Percentiles rank a stretch among this genome's conserved stretches.
phyloP scores from a whole-genome alignment of 305 asterid species.

The Fraxinus velutina region DNA sequence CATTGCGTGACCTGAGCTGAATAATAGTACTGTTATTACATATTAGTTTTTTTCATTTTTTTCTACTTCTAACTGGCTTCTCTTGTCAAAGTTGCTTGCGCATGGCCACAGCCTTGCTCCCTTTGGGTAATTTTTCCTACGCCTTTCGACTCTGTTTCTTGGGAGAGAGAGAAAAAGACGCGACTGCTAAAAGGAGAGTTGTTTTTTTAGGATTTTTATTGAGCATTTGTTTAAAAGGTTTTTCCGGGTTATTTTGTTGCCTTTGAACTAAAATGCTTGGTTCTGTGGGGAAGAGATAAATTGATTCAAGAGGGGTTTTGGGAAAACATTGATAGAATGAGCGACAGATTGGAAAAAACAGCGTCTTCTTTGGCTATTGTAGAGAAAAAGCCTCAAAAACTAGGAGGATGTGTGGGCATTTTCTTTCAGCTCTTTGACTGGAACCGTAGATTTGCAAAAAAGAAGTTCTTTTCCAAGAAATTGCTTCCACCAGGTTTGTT shows the following conservation, averaged over 20 bases:
- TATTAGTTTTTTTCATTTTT: slow-evolving; percentile 15
- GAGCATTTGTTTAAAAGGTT: slow-evolving; percentile 28
- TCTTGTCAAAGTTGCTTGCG: slow-evolving; percentile 40
- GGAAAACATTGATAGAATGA: slow-evolving; percentile 41
- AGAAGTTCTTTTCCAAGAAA: slow-evolving; percentile 77
- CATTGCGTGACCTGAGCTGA: slow-evolving; percentile 26
- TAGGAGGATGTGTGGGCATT: slow-evolving; percentile 87
- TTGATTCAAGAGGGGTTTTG: slow-evolving; percentile 14
- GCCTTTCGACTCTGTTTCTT: slow-evolving; percentile 24
- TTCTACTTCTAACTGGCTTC: slow-evolving; percentile 30
- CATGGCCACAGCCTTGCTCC: slow-evolving; percentile 25
- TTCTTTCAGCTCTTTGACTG: slow-evolving; percentile 88
- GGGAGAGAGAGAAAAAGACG: slow-evolving; percentile 27
- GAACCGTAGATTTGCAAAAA: slow-evolving; percentile 86
- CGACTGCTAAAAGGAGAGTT: slow-evolving; percentile 24
- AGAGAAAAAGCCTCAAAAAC: slow-evolving; percentile 71
- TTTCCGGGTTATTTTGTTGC: slow-evolving; percentile 18
- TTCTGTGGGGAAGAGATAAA: slow-evolving; percentile 21
- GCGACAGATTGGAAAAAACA: slow-evolving; percentile 47
- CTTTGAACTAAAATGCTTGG: slow-evolving; percentile 27
- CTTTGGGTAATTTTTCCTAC: slow-evolving; percentile 26
- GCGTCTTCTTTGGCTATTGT: slow-evolving; percentile 57
- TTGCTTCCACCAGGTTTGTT: slow-evolving; percentile 74
- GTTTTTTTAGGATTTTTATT: background rate
- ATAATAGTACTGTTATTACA: slow-evolving; percentile 15